Base-by-base conservation (phyloP, 345 rosid species). In the Salix viminalis region DNA sequence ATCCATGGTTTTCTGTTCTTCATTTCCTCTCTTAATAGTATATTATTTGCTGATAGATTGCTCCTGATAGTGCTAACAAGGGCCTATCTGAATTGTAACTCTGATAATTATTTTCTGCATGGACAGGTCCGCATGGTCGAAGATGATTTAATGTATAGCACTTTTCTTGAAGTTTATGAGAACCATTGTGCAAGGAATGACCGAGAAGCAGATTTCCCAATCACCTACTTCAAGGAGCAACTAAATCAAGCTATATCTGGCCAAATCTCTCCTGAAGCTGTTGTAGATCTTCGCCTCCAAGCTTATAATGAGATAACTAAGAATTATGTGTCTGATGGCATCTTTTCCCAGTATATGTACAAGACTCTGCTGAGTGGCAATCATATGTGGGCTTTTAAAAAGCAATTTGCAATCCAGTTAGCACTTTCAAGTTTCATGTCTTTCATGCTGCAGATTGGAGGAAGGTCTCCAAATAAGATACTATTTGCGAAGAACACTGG, bases 381-480 rank as follows among this genome's bases (percentile, higher is more conserved):
- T 81, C 99, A 94, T 81, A 89, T 91, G 90, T 94, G 99, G 99
- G 94, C 98, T 72, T 94, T 94, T 86, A 96, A 94, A 77, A 96
- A 96, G 84, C 99, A 96, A 82, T 96, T 94, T 80, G 97, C 97
- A 9, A 88, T 91, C 83, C 98, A 96, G 87, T 80, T 96, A 88
- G 99, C 97, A 21, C 94, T 96, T 61, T 94, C 99, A 23, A 92
- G 97, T 80, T 96, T 96, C 89, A 94, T 96, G 97, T 94, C 99
- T 32, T 96, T 85, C 91, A 91, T 94, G 98, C 89, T 96, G 74
- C 98, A 92, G 74, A 96, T 94, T 23, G 98, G 99, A 21, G 97
- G 98, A 75, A 88, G 99, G 89, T 96, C 99, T 21, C 99, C 98
- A 0, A 94, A 91, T 84, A 96, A 96, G 87, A 93, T 92, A 70